Base-by-base conservation (phyloP, 2,329 filamentous ascomycete species). In the Aspergillus quadricinctus region DNA sequence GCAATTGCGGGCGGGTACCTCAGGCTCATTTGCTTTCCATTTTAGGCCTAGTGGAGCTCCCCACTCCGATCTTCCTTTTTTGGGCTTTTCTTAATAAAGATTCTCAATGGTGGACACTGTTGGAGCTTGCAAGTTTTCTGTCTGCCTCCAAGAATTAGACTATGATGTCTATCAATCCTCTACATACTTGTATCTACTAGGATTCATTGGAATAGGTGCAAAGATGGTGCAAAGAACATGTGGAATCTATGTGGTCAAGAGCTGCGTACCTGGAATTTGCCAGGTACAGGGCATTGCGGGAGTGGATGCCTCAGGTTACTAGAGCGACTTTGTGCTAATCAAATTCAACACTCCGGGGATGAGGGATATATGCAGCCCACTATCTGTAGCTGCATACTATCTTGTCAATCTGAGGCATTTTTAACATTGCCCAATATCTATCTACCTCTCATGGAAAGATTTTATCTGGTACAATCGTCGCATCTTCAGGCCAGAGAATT, bases 1-100 rank as follows among this genome's bases (percentile, higher is more conserved):
- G 62, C 63, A 65, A 56, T 63, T 60, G 59, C 52, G 25, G 5
- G 31, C 31, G 31, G 31, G 31, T 35, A 37, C 31, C 14, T 37
- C 31, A 37, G 21, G 41, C 8, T 45, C 41, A 45, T 10, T 4
- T 23, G 19, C 41, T 45, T 45, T 19, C 41, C 41, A 37, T 37
- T 37, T n/a, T 6, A 45, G 41, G 11, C 2, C 9, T 23, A 45
- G 41, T 45, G 8, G 4, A 21, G 8, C 8, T 9, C 8, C 41
- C 41, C 19, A 23, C 41, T 45, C n/a, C 21, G 4, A 10, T 45
- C 41, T 45, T 43, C 7, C n/a, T 21, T 45, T 43, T 23, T 14
- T 23, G 21, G 19, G 41, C 3, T 3, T 23, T 19, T 0, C 6
- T 45, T 4, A 10, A 35, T 4, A 11, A 11, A 11, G 41, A 45